Evolutionary conservation across 208 protist genomes (phyloP).

Genomic region (Acanthamoeba lenticulata): DNA sequence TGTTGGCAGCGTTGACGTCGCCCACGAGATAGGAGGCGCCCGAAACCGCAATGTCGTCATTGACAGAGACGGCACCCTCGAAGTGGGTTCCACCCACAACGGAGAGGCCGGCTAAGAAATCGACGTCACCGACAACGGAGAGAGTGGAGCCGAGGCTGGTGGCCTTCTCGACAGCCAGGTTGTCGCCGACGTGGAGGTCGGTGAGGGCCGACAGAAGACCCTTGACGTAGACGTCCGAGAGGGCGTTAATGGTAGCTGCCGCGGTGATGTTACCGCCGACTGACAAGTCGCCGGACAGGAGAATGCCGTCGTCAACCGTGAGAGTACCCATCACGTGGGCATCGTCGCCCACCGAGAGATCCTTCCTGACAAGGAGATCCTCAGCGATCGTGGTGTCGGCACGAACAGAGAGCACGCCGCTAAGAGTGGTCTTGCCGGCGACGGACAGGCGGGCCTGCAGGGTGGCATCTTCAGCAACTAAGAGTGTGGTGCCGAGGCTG

Average conservation of each 20-base stretch:
- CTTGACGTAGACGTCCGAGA: too few relatives aligned
- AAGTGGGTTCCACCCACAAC: too few relatives aligned
- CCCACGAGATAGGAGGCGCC: background rate
- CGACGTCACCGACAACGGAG: background rate
- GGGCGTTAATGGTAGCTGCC: background rate
- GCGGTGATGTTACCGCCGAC: background rate
- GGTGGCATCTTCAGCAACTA: too few relatives aligned
- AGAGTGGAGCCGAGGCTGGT: background rate
- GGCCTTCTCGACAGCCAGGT: background rate
- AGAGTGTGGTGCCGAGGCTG: constrained; percentile 11
- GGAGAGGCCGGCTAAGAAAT: too few relatives aligned
- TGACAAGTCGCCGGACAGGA: background rate
- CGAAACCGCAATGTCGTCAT: background rate
- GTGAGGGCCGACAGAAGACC: background rate
- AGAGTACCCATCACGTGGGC: background rate
- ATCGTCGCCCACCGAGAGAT: background rate
- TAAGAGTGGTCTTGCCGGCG: background rate
- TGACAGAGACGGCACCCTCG: too few relatives aligned
- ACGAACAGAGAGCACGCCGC: background rate
- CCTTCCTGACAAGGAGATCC: too few relatives aligned
- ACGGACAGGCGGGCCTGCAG: background rate
- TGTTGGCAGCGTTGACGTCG: background rate
- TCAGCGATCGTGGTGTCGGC: background rate
- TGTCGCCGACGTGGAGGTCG: background rate
- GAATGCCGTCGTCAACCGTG: background rate